Base-by-base conservation (phyloP, 768 basidiomycete genomes). In the Hygrophoropsis aurantiaca region DNA sequence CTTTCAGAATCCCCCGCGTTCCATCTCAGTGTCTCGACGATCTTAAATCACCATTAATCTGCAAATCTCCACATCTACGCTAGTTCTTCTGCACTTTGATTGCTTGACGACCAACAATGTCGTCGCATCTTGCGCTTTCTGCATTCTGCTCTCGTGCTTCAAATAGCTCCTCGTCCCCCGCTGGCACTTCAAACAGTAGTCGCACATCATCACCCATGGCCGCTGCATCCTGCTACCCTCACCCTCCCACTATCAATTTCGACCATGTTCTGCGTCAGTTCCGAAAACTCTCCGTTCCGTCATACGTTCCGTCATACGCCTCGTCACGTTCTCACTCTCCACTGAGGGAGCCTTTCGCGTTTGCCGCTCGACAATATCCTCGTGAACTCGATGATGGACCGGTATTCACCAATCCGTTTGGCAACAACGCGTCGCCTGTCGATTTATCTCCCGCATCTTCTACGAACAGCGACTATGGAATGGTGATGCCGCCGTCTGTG, bases 51-150 rank as follows among this genome's bases (percentile, higher is more conserved):
- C 39, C 50, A 37, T 49, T 46, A 47, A 46, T 25, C 42, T 67
- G 64, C 64, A 66, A 64, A 68, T 66, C 64, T 34, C 55, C 51
- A 40, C 54, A 2, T 50, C 50, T 34, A n/a, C 42, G 4, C 24
- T 44, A 25, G 25, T 24, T 16, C 50, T 52, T 54, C 52, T 61
- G 54, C 61, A 55, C 50, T 49, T 53, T 58, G 47, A 54, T 32
- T 55, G 42, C 63, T 36, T 66, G 62, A 62, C 61, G 20, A 68
- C 64, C 64, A 68, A 53, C 57, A 57, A 64, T 66, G 57, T 50
- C 61, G 7, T 59, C 65, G 63, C 62, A 61, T 54, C 54, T 50
- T 25, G 65, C 38, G 40, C 42, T 49, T 11, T 35, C 46, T 11
- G 45, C 47, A 8, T 18, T 15, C 40, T 40, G 34, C 38, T 11